Conservation (phyloP, 768 basidiomycete species). For the Cubamyces sp. region DNA sequence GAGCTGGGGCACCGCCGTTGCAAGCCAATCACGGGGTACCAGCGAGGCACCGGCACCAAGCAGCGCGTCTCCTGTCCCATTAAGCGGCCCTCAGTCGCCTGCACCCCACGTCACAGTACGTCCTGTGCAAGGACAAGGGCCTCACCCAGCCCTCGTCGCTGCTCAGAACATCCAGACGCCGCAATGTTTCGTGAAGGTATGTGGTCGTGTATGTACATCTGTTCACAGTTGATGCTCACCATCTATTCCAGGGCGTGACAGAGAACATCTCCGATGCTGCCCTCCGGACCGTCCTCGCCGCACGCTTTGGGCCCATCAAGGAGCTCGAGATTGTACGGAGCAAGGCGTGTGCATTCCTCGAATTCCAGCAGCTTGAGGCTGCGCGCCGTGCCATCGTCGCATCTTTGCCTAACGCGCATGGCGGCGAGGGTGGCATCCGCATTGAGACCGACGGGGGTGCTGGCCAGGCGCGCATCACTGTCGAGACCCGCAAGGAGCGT, state of each 20-base stretch:
- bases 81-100: conserved; percentile 36
- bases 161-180: conserved; percentile 68
- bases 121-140: conserved; percentile 43
- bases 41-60: conserved; percentile 61
- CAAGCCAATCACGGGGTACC: conserved; percentile 76
- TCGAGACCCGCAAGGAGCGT: conserved; percentile 93
- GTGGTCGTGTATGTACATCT: conserved; percentile 23
- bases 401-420: conserved; percentile 64
- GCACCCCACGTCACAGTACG: conserved; percentile 41
- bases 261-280: conserved; percentile 60
- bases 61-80: conserved; percentile 38
- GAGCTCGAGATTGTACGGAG: conserved; percentile 86
- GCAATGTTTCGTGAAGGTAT: conserved; percentile 92
- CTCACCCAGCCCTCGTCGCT: conserved; percentile 54
- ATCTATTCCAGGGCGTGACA: conserved; percentile 61
- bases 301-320: conserved; percentile 80
- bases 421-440: conserved; percentile 90
- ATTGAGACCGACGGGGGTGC: conserved; percentile 65
- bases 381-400: conserved; percentile 87
- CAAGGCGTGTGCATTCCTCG: conserved; percentile 95
- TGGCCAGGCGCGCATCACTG: conserved; percentile 58
- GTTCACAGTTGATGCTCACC: not conserved
- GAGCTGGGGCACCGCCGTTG: conserved; percentile 86
- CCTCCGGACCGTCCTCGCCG: conserved; percentile 53
- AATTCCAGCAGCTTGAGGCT: conserved; percentile 75